Evolutionary conservation across 306 rosid species (phyloP), one percentile per base, ranked within the genome.

Genomic region (Pyrus betulifolia): DNA sequence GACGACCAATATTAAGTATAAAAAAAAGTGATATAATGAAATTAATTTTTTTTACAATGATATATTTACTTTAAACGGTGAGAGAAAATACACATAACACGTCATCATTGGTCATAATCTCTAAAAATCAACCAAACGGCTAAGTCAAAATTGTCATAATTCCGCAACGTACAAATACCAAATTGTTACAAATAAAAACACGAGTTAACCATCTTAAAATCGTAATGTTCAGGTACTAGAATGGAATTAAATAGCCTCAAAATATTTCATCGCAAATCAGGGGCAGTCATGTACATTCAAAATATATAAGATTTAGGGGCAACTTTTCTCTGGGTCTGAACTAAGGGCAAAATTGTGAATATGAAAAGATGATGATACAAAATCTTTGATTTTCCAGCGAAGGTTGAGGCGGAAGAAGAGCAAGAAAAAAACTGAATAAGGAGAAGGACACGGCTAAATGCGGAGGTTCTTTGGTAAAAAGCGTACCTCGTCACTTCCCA

Each of bases 401-500:
- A 61, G 44, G 59, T 58, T 27, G 45, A 74, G 70, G 79, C 57
- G 14, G 65, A 68, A 14, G 40, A 45, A 68, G 82, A 61, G 77
- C 73, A 70, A 67, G 72, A 44, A 51, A 17, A 18, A 17, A 73
- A 71, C 67, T 5, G 72, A 69, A 52, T 1, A 21, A 42, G 31
- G 73, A 81, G 71, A 66, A 55, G 44, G 45, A 61, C 67, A 63
- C 28, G 21, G 71, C 28, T 18, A 62, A 81, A 81, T 78, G 85
- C 25, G 67, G 31, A 70, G 76, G 33, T 61, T 81, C 22, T 42
- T 76, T n/a, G 66, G 69, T 10, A 74, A 23, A 49, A 58, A 55
- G 1, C 25, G 74, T 31, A 67, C 54, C 30, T 33, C 55, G 55
- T 51, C 75, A 49, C 31, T 13, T 54, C 51, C 59, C 40, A 64